These are phyloP conservation scores for Pseudopyricularia javanii DNA, from an alignment of 2,329 filamentous ascomycete genomes.

Conservation along the genomic window DNA sequence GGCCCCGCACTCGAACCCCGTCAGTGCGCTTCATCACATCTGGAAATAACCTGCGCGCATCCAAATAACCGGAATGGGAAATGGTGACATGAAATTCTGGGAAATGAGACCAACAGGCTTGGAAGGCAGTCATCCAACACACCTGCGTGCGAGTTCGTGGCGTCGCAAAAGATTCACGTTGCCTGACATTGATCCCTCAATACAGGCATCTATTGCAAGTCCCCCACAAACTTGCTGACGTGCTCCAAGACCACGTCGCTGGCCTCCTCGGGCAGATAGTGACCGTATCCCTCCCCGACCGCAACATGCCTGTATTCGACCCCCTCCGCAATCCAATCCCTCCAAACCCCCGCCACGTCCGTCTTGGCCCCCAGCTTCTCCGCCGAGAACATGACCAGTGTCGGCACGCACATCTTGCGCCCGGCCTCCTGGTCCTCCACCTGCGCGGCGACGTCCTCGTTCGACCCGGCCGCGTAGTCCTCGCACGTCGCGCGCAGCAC, in stretches of 20 bases:
- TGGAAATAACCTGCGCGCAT: no score
- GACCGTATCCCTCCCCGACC: slow-evolving; percentile 9
- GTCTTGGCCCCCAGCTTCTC: slow-evolving; percentile 27
- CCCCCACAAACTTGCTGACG: slow-evolving; percentile 5
- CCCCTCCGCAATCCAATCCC: slow-evolving; percentile 25
- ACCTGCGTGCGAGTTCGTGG: no score
- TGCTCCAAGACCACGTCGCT: slow-evolving; percentile 9
- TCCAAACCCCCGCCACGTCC: slow-evolving; percentile 29
- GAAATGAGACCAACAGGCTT: no score
- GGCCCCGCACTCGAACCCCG: no score
- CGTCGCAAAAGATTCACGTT: no score
- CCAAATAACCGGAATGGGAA: no score
- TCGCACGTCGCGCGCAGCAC: slow-evolving; percentile 28
- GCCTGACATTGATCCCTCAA: no score
- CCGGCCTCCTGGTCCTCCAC: slow-evolving; percentile 28
- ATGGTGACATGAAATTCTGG: no score
- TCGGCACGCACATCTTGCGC: slow-evolving; percentile 25
- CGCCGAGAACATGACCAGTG: slow-evolving; percentile 29
- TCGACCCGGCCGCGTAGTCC: slow-evolving; percentile 31
- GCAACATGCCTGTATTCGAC: slow-evolving; percentile 6
- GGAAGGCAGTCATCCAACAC: no score
- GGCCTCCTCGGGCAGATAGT: slow-evolving; percentile 13
- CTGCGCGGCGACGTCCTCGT: slow-evolving; percentile 27
- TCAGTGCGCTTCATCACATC: no score
- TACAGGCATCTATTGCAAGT: not conserved